These are phyloP conservation scores for Aspergillus viridinutans DNA, from an alignment of 2,329 filamentous ascomycete species.

Conservation along the genomic window DNA sequence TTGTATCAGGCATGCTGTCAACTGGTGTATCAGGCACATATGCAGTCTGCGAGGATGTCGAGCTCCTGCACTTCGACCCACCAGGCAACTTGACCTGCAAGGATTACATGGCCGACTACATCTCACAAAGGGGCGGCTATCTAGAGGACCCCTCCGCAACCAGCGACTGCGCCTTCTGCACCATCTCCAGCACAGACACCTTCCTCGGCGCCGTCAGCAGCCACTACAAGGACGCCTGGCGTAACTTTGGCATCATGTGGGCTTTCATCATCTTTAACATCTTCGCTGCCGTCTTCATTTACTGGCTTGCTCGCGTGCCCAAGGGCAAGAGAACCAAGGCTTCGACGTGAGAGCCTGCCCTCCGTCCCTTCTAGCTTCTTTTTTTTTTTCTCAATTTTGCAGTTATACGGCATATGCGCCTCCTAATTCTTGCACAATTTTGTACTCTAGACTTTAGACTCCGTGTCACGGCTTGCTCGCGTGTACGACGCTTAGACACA, in stretches of 20 bases:
- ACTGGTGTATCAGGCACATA: constrained; percentile 32
- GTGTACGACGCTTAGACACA: neutral
- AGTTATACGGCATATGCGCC: neutral
- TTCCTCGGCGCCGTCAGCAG: constrained; percentile 44
- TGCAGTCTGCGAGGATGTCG: constrained; percentile 28
- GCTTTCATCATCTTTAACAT: constrained; percentile 64
- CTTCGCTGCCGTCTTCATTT: constrained; percentile 53
- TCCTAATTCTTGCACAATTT: neutral
- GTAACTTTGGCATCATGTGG: constrained; percentile 68
- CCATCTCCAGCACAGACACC: constrained; percentile 42
- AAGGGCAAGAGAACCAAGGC: constrained; percentile 31
- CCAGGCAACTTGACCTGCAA: constrained; percentile 60
- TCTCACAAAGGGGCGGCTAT: constrained; percentile 34
- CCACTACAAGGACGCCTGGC: constrained; percentile 52
- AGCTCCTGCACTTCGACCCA: constrained; percentile 36
- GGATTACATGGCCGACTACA: constrained; percentile 45
- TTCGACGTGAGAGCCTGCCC: neutral
- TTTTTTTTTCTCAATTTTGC: neutral
- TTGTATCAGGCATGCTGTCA: constrained; percentile 43
- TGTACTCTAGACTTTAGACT: neutral
- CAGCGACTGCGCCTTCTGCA: constrained; percentile 48
- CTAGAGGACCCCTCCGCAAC: constrained; percentile 45
- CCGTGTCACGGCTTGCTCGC: neutral
- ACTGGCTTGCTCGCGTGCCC: constrained; percentile 59
- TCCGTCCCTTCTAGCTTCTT: neutral